Conservation (phyloP, 257 asterid genomes). For the Coffea canephora region DNA sequence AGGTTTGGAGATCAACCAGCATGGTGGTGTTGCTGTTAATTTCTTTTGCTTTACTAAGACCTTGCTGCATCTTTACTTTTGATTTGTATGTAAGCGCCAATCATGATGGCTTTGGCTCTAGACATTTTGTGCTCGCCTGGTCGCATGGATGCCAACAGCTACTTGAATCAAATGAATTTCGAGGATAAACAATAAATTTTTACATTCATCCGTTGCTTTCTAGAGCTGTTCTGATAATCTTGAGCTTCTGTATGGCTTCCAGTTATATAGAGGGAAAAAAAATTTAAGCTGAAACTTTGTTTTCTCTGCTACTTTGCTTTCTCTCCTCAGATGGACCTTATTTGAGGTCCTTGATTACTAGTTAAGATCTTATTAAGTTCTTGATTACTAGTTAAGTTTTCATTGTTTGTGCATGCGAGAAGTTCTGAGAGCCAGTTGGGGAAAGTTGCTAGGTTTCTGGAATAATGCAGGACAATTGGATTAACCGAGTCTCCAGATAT, state of each 20-base stretch:
- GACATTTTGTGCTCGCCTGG: not conserved
- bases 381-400: not conserved
- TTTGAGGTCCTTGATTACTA: not conserved
- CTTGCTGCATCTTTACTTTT: not conserved
- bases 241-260: not conserved
- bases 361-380: not conserved
- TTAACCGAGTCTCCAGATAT: not conserved
- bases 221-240: not conserved
- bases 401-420: not conserved
- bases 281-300: not conserved
- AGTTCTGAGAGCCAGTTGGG: not conserved
- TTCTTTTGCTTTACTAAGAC: slow-evolving; percentile 14
- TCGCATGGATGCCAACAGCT: not conserved
- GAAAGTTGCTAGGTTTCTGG: not conserved
- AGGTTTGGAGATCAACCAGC: slow-evolving; percentile 11
- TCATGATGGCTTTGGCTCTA: slow-evolving; percentile 13
- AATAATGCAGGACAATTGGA: not conserved
- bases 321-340: not conserved
- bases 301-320: not conserved
- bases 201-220: not conserved
- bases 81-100: slow-evolving; percentile 4
- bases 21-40: slow-evolving; percentile 15
- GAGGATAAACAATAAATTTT: slow-evolving; percentile 1
- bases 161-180: slow-evolving; percentile 1
- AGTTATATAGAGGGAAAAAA: not conserved